phyloP scores from a whole-genome alignment of 192 early-diverging fungal genomes.

The Dissophora globulifera region DNA sequence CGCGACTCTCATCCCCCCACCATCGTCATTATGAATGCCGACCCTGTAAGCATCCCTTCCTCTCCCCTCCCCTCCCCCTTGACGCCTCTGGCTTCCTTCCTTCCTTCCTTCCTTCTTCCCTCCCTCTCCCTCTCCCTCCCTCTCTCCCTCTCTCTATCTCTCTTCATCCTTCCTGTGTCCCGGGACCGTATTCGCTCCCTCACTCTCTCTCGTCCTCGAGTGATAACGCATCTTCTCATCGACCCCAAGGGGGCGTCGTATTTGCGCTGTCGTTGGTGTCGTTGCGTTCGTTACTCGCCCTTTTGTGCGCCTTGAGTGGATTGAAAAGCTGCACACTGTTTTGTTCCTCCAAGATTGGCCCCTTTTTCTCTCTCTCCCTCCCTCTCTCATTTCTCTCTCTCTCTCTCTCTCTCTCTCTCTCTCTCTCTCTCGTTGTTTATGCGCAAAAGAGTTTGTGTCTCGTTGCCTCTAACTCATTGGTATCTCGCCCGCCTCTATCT shows the following conservation, averaged over 20 bases:
- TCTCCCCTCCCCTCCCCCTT: no score
- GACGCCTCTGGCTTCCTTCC: no score
- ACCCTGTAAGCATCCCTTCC: slow-evolving; percentile 31
- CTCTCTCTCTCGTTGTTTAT: slow-evolving; percentile 8
- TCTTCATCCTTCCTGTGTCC: no score
- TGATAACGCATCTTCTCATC: background rate
- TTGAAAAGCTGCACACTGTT: no score
- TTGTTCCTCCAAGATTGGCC: background rate
- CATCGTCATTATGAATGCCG: slow-evolving; percentile 49
- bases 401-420: background rate
- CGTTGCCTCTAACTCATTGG: no score
- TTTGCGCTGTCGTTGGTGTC: slow-evolving; percentile 1
- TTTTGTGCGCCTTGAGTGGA: no score
- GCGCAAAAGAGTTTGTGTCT: background rate
- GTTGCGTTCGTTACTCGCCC: background rate
- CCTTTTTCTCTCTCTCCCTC: background rate
- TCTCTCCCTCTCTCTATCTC: no score
- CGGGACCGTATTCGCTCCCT: no score
- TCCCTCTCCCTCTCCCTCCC: no score
- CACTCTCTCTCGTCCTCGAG: no score
- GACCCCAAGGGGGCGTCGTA: background rate
- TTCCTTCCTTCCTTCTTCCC: no score
- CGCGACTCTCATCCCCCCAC: slow-evolving; percentile 37
- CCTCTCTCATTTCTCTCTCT: background rate
- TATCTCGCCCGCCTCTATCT: no score